Evolutionary conservation across 1,284 basidiomycete genomes (phyloP).

Genomic region (Austroboletus novae-zelandiae): DNA sequence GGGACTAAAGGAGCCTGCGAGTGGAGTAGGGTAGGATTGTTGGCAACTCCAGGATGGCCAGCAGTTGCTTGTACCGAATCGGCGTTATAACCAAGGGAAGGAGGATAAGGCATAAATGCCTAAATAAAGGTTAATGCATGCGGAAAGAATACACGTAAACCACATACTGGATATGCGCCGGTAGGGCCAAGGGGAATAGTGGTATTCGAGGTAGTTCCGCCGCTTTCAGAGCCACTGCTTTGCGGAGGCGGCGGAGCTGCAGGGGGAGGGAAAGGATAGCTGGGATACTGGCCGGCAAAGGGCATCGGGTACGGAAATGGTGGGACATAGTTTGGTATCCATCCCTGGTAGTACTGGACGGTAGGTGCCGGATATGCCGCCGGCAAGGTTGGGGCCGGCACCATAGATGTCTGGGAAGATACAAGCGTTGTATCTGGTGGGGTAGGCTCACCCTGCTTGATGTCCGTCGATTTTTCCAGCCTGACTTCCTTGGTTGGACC

Average conservation of each 20-base stretch:
- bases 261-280: conserved; percentile 38
- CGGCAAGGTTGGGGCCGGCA: conserved; percentile 30
- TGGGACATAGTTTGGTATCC: conserved; percentile 53
- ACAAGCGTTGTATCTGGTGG: conserved; percentile 16
- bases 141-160: neutral
- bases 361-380: conserved; percentile 40
- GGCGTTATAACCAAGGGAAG: conserved; percentile 30
- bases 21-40: conserved; percentile 26
- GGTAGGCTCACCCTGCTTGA: conserved; percentile 9
- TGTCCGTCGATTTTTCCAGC: conserved; percentile 5
- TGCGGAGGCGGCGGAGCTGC: conserved; percentile 29
- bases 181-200: conserved; percentile 35
- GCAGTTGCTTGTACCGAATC: conserved; percentile 25
- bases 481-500: conserved; percentile 6
- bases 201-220: conserved; percentile 29
- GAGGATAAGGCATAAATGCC: conserved; percentile 48
- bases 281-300: conserved; percentile 45
- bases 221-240: conserved; percentile 39
- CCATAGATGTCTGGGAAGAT: conserved; percentile 18
- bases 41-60: conserved; percentile 20
- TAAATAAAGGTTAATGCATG: conserved; percentile 12
- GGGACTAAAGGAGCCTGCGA: conserved; percentile 60
- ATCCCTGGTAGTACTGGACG: conserved; percentile 52
- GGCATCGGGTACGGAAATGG: conserved; percentile 52
- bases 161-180: conserved; percentile 47